phyloP scores from a whole-genome alignment of 2,329 filamentous ascomycete genomes.

The Diaporthe nobilis region DNA sequence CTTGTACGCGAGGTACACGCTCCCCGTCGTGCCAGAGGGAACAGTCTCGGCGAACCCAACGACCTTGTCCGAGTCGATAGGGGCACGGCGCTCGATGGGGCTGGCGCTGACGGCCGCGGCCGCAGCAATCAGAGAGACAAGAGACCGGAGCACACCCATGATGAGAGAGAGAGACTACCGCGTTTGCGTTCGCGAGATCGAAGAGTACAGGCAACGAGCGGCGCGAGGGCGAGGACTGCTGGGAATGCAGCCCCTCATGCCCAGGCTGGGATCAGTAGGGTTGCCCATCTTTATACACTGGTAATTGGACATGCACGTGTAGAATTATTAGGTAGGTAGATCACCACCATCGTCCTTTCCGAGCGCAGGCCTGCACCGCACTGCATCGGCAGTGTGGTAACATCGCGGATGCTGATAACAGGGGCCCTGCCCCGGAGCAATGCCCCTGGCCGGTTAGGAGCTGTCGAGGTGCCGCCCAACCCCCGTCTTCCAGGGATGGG shows the following conservation, averaged over 20 bases:
- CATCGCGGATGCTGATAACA: slow-evolving; percentile 16
- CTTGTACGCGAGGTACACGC: slow-evolving; percentile 68
- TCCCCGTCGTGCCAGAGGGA: slow-evolving; percentile 60
- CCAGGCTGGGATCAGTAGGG: not conserved
- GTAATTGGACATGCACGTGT: slow-evolving; percentile 22
- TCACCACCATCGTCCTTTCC: slow-evolving; percentile 19
- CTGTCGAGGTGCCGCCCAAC: slow-evolving; percentile 1
- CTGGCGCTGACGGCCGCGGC: slow-evolving; percentile 10
- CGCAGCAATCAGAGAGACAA: slow-evolving; percentile 18
- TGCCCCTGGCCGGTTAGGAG: slow-evolving; percentile 27
- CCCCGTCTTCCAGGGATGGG: slow-evolving; percentile 6
- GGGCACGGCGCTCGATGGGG: slow-evolving; percentile 44
- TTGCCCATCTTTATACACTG: slow-evolving; percentile 12
- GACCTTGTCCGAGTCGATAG: slow-evolving; percentile 53
- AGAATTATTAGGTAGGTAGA: slow-evolving; percentile 18
- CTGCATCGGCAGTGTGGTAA: slow-evolving; percentile 9
- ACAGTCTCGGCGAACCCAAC: slow-evolving; percentile 69
- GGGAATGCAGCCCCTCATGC: not conserved
- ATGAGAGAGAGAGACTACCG: not conserved
- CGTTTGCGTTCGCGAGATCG: not conserved
- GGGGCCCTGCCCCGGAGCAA: slow-evolving; percentile 10
- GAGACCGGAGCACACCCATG: slow-evolving; percentile 28
- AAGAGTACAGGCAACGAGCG: not conserved
- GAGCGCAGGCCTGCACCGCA: not conserved
- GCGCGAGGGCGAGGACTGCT: not conserved